Base-by-base conservation (phyloP, 129 eudicot species). In the Chrysanthemum lavandulifolium region DNA sequence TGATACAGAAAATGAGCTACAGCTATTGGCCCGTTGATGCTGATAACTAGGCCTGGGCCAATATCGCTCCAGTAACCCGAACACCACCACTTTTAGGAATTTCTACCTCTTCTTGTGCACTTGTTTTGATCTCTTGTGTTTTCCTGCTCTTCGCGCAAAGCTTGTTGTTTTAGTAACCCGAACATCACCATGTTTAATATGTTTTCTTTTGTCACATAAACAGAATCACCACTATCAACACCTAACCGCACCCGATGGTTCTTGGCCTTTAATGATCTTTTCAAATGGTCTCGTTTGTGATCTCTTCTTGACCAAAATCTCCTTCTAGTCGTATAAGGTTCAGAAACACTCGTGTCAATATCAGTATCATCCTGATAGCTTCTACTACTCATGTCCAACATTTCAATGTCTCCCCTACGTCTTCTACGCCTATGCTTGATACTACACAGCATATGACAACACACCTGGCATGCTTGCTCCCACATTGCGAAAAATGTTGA, bases 241-340 rank as follows among this genome's bases (percentile, higher is more conserved):
- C 81, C 84, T 27, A 89, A 81, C 15, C 43, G 81, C 11, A 80
- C 75, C 25, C 80, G 75, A 6, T 84, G 92, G 72, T 57, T 80
- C 52, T 67, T 71, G 36, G 96, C 81, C 81, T 75, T 86, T 61
- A 89, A 67, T 19, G 86, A 71, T 56, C 67, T 75, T 73, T 79
- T 84, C 79, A 86, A 19, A 73, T 73, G 83, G 19, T 80, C 81
- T 12, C 75, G 7, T 82, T 71, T 84, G 40, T 75, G 71, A 23
- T 69, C 73, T 61, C 16, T 53, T 18, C 81, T 71, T 36, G 71
- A 70, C 58, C 71, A 61, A 45, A 74, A 63, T 56, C 69, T 66
- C 65, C 78, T 76, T 49, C 60, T 54, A n/a, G 14, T 54, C 45
- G 57, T 63, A 1, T 59, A 58, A 14, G 69, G 73, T 57, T 64